A percentile compares a stretch with the other conserved stretches of the same genome.
Evolutionary conservation across 192 early-diverging fungal genomes (phyloP).

Genomic region (Mortierella claussenii): DNA sequence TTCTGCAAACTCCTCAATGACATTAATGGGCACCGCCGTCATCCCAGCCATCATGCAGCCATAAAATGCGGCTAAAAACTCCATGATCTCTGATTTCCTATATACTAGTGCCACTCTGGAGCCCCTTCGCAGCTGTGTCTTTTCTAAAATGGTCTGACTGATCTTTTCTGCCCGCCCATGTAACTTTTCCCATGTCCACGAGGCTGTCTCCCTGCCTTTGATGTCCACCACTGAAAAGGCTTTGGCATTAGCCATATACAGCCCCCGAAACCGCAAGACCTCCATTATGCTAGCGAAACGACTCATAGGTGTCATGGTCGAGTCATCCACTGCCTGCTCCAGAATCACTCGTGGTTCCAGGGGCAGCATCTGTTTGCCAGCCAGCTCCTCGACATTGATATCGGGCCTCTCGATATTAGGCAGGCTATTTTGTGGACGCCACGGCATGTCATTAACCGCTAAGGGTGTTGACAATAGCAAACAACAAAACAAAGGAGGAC

Average conservation of each 20-base stretch:
- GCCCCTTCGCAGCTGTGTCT: slow-evolving; percentile 67
- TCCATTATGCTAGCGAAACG: slow-evolving; percentile 72
- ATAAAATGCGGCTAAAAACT: slow-evolving; percentile 83
- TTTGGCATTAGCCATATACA: slow-evolving; percentile 62
- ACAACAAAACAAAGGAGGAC: background rate
- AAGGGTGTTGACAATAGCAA: background rate
- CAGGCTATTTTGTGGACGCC: slow-evolving; percentile 33
- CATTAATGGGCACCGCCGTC: slow-evolving; percentile 87
- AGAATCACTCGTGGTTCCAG: slow-evolving; percentile 61
- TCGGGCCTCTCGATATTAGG: slow-evolving; percentile 49
- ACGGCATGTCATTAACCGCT: slow-evolving; percentile 19
- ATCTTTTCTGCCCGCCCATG: slow-evolving; percentile 77
- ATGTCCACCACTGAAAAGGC: slow-evolving; percentile 78
- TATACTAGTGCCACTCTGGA: slow-evolving; percentile 83
- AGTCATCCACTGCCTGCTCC: slow-evolving; percentile 52
- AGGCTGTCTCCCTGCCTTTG: slow-evolving; percentile 76
- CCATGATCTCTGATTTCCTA: slow-evolving; percentile 81
- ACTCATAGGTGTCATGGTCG: slow-evolving; percentile 57
- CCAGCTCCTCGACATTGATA: slow-evolving; percentile 57
- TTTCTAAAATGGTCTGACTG: slow-evolving; percentile 72
- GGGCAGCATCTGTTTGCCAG: slow-evolving; percentile 64
- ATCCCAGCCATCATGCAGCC: slow-evolving; percentile 86
- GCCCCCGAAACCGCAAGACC: slow-evolving; percentile 72
- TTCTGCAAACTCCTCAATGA: slow-evolving; percentile 83
- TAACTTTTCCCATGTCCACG: slow-evolving; percentile 80